Conservation (phyloP, 2,329 filamentous ascomycete species). For the Ophiostoma piceae region DNA sequence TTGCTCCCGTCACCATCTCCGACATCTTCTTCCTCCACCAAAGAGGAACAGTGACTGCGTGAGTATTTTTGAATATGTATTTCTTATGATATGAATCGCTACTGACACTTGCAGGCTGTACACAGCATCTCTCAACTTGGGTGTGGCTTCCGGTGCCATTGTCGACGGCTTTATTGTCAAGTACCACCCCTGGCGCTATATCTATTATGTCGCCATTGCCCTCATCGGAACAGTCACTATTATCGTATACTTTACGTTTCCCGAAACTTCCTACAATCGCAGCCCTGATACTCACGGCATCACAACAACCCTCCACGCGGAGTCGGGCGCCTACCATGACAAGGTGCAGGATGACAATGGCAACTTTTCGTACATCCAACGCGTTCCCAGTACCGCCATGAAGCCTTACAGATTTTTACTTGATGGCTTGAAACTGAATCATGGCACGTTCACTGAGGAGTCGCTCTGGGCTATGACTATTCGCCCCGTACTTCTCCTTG, state of each 20-base stretch:
- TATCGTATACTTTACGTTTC: slow-evolving; percentile 49
- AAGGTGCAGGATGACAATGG: slow-evolving; percentile 18
- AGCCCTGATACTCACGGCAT: slow-evolving; percentile 29
- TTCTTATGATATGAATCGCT: too few species aligned
- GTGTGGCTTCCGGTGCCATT: slow-evolving; percentile 41
- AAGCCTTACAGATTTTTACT: slow-evolving; percentile 2
- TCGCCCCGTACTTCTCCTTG: slow-evolving; percentile 46
- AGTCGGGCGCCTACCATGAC: slow-evolving; percentile 19
- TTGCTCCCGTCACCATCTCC: slow-evolving; percentile 47
- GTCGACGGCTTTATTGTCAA: slow-evolving; percentile 47
- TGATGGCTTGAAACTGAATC: slow-evolving; percentile 37
- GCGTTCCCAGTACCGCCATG: not conserved
- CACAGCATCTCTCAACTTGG: slow-evolving; percentile 29
- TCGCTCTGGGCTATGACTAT: slow-evolving; percentile 44
- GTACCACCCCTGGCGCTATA: slow-evolving; percentile 44
- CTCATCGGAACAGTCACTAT: slow-evolving; percentile 46
- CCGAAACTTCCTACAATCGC: slow-evolving; percentile 48
- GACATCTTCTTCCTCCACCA: slow-evolving; percentile 56
- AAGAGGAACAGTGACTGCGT: slow-evolving; percentile 47
- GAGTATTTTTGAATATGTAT: slow-evolving; percentile 24
- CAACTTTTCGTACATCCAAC: slow-evolving; percentile 26
- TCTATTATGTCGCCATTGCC: slow-evolving; percentile 48
- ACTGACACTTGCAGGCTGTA: slow-evolving; percentile 18
- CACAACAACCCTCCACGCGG: slow-evolving; percentile 23
- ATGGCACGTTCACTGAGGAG: slow-evolving; percentile 42